Conservation (phyloP, 164 flowering plant genomes). For the Hamamelis virginiana region DNA sequence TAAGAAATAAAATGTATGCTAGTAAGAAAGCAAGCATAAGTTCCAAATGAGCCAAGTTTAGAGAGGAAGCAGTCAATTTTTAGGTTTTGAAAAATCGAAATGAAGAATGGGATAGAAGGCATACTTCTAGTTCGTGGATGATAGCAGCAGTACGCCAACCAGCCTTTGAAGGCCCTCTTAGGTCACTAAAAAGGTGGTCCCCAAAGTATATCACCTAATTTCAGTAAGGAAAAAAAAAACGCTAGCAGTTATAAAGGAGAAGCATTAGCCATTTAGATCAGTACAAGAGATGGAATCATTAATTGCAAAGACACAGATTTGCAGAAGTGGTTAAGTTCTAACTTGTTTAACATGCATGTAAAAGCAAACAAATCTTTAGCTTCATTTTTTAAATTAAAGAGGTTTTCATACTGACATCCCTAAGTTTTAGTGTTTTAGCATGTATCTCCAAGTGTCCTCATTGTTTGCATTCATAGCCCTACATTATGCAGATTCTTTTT, state of each 20-base stretch:
- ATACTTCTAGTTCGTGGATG: constrained; percentile 89
- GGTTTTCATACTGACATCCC: no score
- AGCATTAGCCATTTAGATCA: background rate
- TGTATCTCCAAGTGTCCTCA: no score
- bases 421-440: no score
- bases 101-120: constrained; percentile 9
- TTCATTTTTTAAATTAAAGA: no score
- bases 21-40: background rate
- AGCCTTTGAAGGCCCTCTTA: constrained; percentile 94
- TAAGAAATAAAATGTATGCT: background rate
- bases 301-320: background rate
- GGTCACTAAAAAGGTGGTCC: constrained; percentile 94
- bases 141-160: constrained; percentile 99
- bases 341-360: background rate
- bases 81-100: background rate
- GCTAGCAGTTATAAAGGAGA: background rate
- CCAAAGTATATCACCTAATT: constrained; percentile 93
- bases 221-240: constrained; percentile 8
- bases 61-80: background rate
- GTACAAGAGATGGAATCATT: background rate
- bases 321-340: background rate
- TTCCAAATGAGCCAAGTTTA: background rate
- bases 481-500: no score
- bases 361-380: background rate
- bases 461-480: no score